Evolutionary conservation across 2,329 filamentous ascomycete species (phyloP).

Genomic region (Aspergillus sp.): DNA sequence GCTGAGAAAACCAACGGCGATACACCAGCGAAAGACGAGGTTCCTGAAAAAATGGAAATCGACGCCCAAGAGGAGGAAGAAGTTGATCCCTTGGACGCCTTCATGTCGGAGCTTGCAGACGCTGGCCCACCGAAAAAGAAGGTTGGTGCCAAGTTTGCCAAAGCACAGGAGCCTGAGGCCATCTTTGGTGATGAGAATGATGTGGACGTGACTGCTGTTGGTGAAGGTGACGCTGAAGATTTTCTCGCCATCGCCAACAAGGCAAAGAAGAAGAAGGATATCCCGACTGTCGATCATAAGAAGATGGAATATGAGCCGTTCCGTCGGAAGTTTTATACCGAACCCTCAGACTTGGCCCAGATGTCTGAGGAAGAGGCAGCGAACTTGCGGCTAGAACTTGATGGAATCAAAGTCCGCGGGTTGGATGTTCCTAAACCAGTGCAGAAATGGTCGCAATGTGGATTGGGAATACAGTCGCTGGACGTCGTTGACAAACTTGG

Average conservation of each 20-base stretch:
- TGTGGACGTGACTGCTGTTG: conserved; percentile 60
- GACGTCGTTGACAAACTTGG: conserved; percentile 80
- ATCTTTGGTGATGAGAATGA: conserved; percentile 88
- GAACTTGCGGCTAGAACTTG: conserved; percentile 79
- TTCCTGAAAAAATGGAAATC: conserved; percentile 40
- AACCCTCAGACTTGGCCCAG: conserved; percentile 77
- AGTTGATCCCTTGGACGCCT: conserved; percentile 92
- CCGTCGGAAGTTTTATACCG: conserved; percentile 91
- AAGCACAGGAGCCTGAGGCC: conserved; percentile 70
- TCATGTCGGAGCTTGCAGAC: conserved; percentile 74
- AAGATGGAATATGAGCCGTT: conserved; percentile 85
- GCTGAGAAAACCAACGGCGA: conserved; percentile 51
- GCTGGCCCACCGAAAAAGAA: conserved; percentile 46
- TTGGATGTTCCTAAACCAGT: conserved; percentile 90
- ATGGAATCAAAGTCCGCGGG: conserved; percentile 91
- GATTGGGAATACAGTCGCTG: conserved; percentile 79
- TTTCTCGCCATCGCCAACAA: conserved; percentile 62
- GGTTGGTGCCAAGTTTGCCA: conserved; percentile 40
- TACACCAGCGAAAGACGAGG: conserved; percentile 43
- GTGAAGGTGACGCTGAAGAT: conserved; percentile 63
- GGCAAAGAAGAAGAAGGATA: conserved; percentile 89
- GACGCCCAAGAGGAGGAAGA: conserved; percentile 52
- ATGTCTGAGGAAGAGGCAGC: conserved; percentile 83
- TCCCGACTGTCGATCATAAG: conserved; percentile 81
- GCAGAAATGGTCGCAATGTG: conserved; percentile 94